Evolutionary conservation across 2,329 filamentous ascomycete species (phyloP), one percentile per base, ranked within the genome.

Genomic region (Penicillium decumbens): DNA sequence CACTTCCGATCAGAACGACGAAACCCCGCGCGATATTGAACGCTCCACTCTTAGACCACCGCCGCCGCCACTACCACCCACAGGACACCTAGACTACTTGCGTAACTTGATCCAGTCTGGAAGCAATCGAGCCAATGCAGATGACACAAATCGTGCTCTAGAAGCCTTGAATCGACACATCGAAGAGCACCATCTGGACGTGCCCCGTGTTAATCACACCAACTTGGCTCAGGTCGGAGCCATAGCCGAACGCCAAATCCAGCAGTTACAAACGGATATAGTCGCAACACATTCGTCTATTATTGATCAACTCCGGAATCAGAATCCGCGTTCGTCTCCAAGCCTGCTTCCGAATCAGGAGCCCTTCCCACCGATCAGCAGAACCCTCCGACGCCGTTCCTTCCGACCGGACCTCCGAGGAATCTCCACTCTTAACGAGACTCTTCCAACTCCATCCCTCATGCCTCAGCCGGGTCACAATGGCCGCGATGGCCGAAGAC

Each of bases 401-500:
- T 51, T 54, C 43, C 43, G 53, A 23, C 44, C 55, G 20, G 48
- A 50, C 6, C 47, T 53, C 7, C 43, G 33, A 27, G 40, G 39
- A 7, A 33, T 30, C 12, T 45, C 41, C 24, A 33, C 27, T 18
- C 41, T 51, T 15, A 39, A 30, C 24, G 55, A 55, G 13, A 29
- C 47, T 25, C 49, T 66, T 29, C 56, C 61, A 20, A 61, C 62
- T 20, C 58, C 66, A 43, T 60, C 57, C 39, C 41, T 57, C 52
- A 65, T 66, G 58, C 58, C 63, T 6, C 57, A 57, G 28, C 56
- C 61, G 7, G 32, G 51, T 13, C 62, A 62, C n/a, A 49, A 49
- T 9, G 60, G 47, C 37, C 63, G 62, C 18, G 57, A 56, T 44
- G 64, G 68, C 44, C 78, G 80, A 52, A 64, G 70, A 49, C 72